A percentile compares a stretch with the other conserved stretches of the same genome.
Evolutionary conservation across 805 yeast genomes (phyloP).

Genomic region (Candida golubevii): DNA sequence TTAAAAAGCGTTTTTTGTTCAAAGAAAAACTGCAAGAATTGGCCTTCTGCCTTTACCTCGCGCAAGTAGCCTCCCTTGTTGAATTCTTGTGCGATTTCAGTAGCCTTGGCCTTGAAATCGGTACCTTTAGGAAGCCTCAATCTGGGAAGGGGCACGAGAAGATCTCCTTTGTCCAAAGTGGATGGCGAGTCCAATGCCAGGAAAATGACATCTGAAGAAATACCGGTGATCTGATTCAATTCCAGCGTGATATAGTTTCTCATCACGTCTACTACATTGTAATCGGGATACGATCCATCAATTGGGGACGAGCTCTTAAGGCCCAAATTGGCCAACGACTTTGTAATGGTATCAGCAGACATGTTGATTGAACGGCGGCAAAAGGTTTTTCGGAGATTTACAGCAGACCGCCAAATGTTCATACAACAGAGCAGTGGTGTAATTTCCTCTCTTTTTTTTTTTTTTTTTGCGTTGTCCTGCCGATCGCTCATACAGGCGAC

Average conservation of each 20-base stretch:
- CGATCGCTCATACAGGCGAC: too few relatives aligned
- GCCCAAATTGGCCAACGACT: conserved; percentile 34
- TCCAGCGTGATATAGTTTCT: conserved; percentile 86
- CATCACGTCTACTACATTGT: conserved; percentile 80
- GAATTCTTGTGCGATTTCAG: conserved; percentile 74
- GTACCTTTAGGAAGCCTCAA: conserved; percentile 65
- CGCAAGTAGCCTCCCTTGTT: conserved; percentile 66
- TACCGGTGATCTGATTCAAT: conserved; percentile 67
- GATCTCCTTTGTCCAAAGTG: conserved; percentile 86
- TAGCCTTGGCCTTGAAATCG: conserved; percentile 69
- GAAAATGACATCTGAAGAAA: conserved; percentile 62
- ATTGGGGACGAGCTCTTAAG: conserved; percentile 27
- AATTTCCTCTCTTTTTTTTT: not conserved
- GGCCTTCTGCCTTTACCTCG: conserved; percentile 78
- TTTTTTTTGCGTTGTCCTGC: not conserved
- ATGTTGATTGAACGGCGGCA: conserved; percentile 9
- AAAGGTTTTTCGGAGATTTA: conserved; percentile 1
- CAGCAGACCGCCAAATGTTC: conserved; percentile 9
- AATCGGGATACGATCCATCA: conserved; percentile 67
- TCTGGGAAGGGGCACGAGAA: conserved; percentile 89
- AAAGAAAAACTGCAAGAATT: conserved; percentile 87
- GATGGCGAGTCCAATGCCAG: conserved; percentile 87
- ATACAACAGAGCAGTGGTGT: conserved; percentile 2
- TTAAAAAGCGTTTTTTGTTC: conserved; percentile 61
- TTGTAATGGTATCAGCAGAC: conserved; percentile 29